phyloP scores from a whole-genome alignment of 352 stramenopile genomes.

The Phytophthora sansomeana region DNA sequence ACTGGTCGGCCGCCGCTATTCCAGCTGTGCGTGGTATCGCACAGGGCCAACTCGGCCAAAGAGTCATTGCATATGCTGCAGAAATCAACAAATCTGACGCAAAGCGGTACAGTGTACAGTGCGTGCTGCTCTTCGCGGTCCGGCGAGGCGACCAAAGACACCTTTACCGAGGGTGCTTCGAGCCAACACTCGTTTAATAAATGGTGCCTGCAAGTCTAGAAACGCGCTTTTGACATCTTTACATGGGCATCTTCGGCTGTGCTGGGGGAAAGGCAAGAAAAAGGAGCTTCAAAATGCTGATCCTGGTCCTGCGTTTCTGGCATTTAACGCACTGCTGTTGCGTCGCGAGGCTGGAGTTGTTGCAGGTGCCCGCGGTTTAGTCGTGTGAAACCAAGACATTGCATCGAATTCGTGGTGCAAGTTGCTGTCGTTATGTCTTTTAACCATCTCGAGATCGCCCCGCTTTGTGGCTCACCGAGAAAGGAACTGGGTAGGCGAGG shows the following conservation, averaged over 20 bases:
- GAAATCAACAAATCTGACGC: not conserved
- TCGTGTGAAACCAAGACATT: not conserved
- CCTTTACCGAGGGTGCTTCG: conserved; percentile 27
- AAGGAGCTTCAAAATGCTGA: conserved; percentile 9
- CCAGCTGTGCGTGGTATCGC: conserved; percentile 20
- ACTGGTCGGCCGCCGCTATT: conserved; percentile 13
- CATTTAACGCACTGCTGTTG: conserved; percentile 23
- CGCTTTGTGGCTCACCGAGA: conserved; percentile 2
- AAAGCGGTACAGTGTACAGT: not conserved
- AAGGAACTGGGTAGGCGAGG: too few relatives aligned
- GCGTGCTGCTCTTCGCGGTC: not conserved
- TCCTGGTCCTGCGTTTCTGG: conserved; percentile 28
- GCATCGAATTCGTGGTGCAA: not conserved
- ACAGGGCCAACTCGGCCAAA: not conserved
- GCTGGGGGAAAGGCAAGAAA: conserved; percentile 25
- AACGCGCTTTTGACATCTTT: conserved; percentile 35
- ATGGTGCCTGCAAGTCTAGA: too few relatives aligned
- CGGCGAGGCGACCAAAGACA: conserved; percentile 5
- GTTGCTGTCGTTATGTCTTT: not conserved
- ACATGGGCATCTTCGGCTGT: conserved; percentile 41
- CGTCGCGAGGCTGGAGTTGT: not conserved
- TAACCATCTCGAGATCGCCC: conserved; percentile 2
- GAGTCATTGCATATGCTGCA: not conserved
- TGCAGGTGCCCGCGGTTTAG: not conserved
- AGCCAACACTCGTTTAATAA: conserved; percentile 7